Conservation (phyloP, 371 early-diverging fungal genomes). For the Smittium mucronatum region DNA sequence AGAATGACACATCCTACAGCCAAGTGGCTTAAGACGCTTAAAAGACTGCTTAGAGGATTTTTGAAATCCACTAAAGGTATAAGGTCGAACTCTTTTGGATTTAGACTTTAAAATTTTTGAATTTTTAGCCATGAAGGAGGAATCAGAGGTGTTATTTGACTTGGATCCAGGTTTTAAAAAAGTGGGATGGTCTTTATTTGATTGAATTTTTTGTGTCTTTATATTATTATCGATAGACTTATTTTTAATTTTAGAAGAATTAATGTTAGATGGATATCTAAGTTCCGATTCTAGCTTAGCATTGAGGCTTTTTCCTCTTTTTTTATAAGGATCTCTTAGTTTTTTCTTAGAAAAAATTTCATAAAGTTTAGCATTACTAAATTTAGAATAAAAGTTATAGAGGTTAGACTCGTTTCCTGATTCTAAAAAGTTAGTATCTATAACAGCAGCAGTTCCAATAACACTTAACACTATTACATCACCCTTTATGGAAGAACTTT, state of each 20-base stretch:
- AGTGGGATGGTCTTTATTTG: not conserved
- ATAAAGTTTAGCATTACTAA: not conserved
- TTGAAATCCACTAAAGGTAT: not conserved
- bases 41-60: not conserved
- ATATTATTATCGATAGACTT: not conserved
- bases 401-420: not conserved
- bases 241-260: not conserved
- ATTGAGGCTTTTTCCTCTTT: not conserved
- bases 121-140: not conserved
- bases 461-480: conserved; percentile 51
- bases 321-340: not conserved
- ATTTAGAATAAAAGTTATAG: not conserved
- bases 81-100: not conserved
- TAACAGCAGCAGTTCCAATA: conserved; percentile 43
- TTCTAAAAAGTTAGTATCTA: conserved; percentile 8
- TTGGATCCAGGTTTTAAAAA: not conserved
- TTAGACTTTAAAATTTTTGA: not conserved
- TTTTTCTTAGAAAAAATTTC: not conserved
- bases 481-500: conserved; percentile 42
- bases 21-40: conserved; percentile 14
- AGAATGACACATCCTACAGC: conserved; percentile 52
- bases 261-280: not conserved
- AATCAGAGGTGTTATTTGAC: not conserved
- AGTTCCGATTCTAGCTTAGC: not conserved
- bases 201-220: not conserved